Percentiles rank a stretch among this genome's conserved stretches.
These are phyloP conservation scores for Pythium scleroteichum DNA, from an alignment of 352 stramenopile genomes.

Conservation along the genomic window DNA sequence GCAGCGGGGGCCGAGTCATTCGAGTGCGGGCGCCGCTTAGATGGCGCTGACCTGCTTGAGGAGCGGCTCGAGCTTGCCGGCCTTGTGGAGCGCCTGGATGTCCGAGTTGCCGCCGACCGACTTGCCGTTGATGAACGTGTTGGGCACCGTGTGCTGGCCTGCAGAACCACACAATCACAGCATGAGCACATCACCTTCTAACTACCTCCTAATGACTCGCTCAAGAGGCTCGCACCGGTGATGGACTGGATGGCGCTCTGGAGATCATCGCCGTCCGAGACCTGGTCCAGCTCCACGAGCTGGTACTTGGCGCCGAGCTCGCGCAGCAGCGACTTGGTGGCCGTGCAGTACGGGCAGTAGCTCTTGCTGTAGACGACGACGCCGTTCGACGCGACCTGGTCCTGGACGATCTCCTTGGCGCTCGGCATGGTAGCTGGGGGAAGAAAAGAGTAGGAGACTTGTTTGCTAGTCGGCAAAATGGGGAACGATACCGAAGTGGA, in stretches of 20 bases:
- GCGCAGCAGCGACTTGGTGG: constrained; percentile 63
- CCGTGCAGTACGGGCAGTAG: constrained; percentile 94
- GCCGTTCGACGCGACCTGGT: constrained; percentile 47
- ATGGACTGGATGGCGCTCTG: constrained; percentile 63
- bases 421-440: constrained; percentile 36
- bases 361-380: constrained; percentile 93
- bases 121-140: constrained; percentile 96
- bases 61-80: constrained; percentile 89
- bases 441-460: not conserved
- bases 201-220: not conserved
- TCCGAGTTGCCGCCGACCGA: constrained; percentile 96
- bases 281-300: constrained; percentile 63
- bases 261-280: constrained; percentile 49
- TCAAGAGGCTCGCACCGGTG: constrained; percentile 32
- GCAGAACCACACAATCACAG: constrained; percentile 20
- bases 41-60: constrained; percentile 70
- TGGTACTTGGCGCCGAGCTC: constrained; percentile 56
- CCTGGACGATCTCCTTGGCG: constrained; percentile 66
- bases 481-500: constrained; percentile 1
- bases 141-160: constrained; percentile 95
- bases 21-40: not conserved
- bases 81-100: constrained; percentile 84
- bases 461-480: not conserved
- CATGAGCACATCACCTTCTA: constrained; percentile 4
- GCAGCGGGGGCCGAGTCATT: not conserved